A percentile compares a stretch with the other conserved stretches of the same genome.
phyloP scores from a whole-genome alignment of 1,284 basidiomycete species.

The Marasmius fiardii region DNA sequence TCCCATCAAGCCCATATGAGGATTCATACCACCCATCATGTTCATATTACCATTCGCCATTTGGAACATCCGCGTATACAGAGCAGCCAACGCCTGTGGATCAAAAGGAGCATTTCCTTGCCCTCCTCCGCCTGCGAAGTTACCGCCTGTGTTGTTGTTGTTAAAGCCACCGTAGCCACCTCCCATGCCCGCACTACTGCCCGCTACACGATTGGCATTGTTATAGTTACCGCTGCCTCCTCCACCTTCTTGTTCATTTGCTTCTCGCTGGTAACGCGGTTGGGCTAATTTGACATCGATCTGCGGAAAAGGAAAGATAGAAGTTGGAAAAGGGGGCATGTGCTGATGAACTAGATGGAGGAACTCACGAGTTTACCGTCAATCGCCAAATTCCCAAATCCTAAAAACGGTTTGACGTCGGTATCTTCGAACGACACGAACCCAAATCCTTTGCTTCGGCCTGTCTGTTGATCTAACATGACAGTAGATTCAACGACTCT shows the following conservation, averaged over 20 bases:
- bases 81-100: slow-evolving; percentile 73
- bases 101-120: slow-evolving; percentile 52
- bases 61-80: slow-evolving; percentile 84
- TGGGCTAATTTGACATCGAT: slow-evolving; percentile 95
- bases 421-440: slow-evolving; percentile 95
- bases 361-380: slow-evolving; percentile 84
- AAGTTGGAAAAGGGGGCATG: slow-evolving; percentile 9
- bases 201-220: slow-evolving; percentile 17
- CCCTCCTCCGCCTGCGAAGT: slow-evolving; percentile 20
- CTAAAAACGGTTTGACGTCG: slow-evolving; percentile 81
- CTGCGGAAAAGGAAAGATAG: slow-evolving; percentile 34
- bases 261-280: slow-evolving; percentile 77
- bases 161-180: slow-evolving; percentile 34
- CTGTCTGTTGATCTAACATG: slow-evolving; percentile 98
- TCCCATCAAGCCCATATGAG: slow-evolving; percentile 34
- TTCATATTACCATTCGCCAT: slow-evolving; percentile 58
- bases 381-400: slow-evolving; percentile 82
- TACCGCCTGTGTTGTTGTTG: slow-evolving; percentile 13
- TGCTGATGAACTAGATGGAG: neutral
- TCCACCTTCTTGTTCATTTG: slow-evolving; percentile 20
- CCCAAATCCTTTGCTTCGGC: slow-evolving; percentile 95
- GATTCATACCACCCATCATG: slow-evolving; percentile 38
- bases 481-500: slow-evolving; percentile 96
- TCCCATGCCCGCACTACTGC: slow-evolving; percentile 18
- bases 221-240: slow-evolving; percentile 12